A percentile compares a stretch with the other conserved stretches of the same genome.
phyloP scores from a whole-genome alignment of 2,329 filamentous ascomycete genomes.

The Penicillium concentricum region DNA sequence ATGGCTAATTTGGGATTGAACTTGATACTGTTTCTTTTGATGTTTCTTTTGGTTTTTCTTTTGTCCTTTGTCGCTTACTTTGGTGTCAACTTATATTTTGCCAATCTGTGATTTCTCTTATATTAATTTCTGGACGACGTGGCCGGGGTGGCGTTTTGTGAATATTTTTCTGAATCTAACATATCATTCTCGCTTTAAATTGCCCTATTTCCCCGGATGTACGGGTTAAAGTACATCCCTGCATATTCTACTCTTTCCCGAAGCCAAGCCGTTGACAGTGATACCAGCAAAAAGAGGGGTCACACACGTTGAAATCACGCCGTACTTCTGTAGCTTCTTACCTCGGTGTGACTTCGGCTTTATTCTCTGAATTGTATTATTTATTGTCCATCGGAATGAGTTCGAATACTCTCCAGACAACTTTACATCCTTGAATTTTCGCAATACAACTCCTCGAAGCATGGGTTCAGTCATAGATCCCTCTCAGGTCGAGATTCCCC shows the following conservation, averaged over 20 bases:
- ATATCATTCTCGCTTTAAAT: neutral
- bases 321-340: constrained; percentile 1
- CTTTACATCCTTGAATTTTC: too few species aligned
- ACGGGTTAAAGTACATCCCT: neutral
- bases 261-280: neutral
- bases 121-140: neutral
- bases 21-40: neutral
- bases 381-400: neutral
- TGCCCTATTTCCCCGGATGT: neutral
- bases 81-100: neutral
- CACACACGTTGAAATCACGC: neutral
- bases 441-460: neutral
- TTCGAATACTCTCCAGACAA: too few species aligned
- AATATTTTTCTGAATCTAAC: constrained; percentile 11
- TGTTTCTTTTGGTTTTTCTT: neutral
- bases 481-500: constrained; percentile 38
- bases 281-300: constrained; percentile 9
- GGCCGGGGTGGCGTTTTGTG: constrained; percentile 8
- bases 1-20: constrained; percentile 39
- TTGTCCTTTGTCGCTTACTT: neutral
- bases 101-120: neutral
- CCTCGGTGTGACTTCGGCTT: constrained; percentile 3
- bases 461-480: constrained; percentile 11
- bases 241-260: neutral
- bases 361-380: neutral